phyloP scores from a whole-genome alignment of 2,329 filamentous ascomycete species.

The Didymosphaeria variabile region DNA sequence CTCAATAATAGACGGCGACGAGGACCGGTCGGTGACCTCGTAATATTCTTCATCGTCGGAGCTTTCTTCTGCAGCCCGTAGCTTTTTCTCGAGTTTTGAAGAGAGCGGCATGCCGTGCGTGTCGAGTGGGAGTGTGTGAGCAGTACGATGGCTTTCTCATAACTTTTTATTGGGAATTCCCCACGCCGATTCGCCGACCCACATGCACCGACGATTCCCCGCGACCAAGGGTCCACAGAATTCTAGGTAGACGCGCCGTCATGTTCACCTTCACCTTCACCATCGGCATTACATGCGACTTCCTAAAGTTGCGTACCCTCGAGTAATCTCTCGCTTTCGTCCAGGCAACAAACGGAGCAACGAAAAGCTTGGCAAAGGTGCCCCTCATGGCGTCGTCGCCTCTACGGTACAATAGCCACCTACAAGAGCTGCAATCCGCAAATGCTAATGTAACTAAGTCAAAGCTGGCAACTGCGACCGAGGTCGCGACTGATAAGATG shows the following conservation, averaged over 20 bases:
- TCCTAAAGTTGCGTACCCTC: not conserved
- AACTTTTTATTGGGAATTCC: slow-evolving; percentile 6
- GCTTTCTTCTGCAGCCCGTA: slow-evolving; percentile 47
- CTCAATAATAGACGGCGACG: slow-evolving; percentile 51
- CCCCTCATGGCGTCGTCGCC: slow-evolving; percentile 4
- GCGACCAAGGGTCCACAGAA: not conserved
- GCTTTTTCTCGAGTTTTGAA: slow-evolving; percentile 46
- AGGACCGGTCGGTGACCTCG: slow-evolving; percentile 51
- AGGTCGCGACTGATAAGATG: not conserved
- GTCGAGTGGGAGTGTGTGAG: not conserved
- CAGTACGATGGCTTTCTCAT: not conserved
- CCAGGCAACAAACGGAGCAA: not conserved
- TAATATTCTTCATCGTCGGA: slow-evolving; percentile 51
- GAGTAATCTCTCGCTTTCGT: not conserved
- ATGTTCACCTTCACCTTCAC: slow-evolving; percentile 4
- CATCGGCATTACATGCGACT: not conserved
- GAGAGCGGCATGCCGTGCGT: slow-evolving; percentile 42
- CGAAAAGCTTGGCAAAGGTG: slow-evolving; percentile 9
- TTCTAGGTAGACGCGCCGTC: not conserved
- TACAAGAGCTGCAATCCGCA: not conserved
- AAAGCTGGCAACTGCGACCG: not conserved
- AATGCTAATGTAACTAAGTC: not conserved
- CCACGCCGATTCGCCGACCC: slow-evolving; percentile 12
- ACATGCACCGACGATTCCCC: not conserved
- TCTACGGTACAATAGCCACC: slow-evolving; percentile 3